Conservation (phyloP, 2,329 filamentous ascomycete species). For the Penicillium sp. region DNA sequence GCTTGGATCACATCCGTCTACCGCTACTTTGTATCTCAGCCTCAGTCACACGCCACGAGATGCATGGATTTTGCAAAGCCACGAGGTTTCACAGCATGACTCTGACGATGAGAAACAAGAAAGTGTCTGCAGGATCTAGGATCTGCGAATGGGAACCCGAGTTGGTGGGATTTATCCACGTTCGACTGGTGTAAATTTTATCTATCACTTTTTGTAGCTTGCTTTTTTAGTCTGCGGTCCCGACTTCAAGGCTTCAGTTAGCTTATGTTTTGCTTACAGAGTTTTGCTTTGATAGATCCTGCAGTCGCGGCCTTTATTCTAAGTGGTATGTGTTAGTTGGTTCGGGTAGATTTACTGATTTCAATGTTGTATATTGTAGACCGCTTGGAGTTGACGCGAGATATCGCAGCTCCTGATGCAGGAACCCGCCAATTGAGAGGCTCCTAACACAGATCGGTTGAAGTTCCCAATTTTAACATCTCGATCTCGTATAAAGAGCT, state of each 20-base stretch:
- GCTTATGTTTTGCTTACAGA: neutral
- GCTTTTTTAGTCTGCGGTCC: neutral
- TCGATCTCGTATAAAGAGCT: neutral
- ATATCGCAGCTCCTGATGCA: neutral
- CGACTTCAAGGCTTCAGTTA: neutral
- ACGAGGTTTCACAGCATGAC: conserved; percentile 15
- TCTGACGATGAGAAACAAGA: neutral
- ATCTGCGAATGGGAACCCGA: neutral
- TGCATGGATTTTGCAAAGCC: conserved; percentile 1
- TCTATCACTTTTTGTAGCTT: neutral
- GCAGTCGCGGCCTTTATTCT: neutral
- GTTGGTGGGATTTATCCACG: neutral
- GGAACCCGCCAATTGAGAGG: neutral
- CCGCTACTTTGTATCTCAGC: conserved; percentile 14
- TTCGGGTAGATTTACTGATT: neutral
- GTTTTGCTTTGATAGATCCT: neutral
- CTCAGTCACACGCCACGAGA: conserved; percentile 12
- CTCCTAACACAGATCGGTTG: neutral
- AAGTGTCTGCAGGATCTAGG: neutral
- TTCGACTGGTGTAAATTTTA: neutral
- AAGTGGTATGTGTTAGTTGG: neutral
- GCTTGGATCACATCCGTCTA: conserved; percentile 2
- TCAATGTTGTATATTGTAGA: neutral
- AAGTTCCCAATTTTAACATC: neutral
- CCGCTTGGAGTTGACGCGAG: neutral